These are phyloP conservation scores for Aegilops speltoides DNA, from an alignment of 176 grass and related monocot genomes.

Conservation along the genomic window DNA sequence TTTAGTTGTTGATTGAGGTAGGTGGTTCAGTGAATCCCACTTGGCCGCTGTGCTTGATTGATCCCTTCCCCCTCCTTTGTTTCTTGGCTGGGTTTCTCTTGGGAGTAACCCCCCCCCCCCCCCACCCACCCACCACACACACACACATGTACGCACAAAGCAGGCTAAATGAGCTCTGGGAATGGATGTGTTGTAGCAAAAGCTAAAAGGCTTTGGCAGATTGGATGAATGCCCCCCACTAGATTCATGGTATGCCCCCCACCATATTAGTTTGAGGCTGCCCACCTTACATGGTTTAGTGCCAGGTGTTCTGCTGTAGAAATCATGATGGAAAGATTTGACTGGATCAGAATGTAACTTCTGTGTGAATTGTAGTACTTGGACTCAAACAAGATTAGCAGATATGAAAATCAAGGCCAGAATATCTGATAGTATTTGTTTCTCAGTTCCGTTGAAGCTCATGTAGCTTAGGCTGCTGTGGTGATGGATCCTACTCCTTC, in stretches of 20 bases:
- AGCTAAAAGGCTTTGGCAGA: slow-evolving; percentile 28
- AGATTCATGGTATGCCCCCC: not conserved
- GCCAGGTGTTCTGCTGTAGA: not conserved
- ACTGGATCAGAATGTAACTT: not conserved
- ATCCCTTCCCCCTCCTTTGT: not conserved
- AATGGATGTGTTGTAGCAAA: slow-evolving; percentile 21
- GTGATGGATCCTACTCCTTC: not conserved
- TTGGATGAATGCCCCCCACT: not conserved
- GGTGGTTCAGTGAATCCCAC: not conserved
- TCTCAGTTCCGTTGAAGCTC: not conserved
- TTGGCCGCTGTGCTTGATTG: slow-evolving; percentile 21
- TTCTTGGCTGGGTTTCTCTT: not conserved
- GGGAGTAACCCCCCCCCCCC: not conserved
- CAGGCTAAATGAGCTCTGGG: slow-evolving; percentile 19
- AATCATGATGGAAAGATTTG: not conserved
- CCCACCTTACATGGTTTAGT: not conserved
- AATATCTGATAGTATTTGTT: not conserved
- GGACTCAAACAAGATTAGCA: not conserved
- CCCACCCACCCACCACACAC: too few relatives aligned
- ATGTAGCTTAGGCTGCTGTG: not conserved
- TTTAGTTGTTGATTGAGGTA: too few relatives aligned
- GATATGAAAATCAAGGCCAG: slow-evolving; percentile 8
- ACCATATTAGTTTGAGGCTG: not conserved
- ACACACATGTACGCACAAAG: not conserved
- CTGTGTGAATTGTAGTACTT: not conserved